Conservation (phyloP, 441 rosid genomes). For the Metrosideros polymorpha region DNA sequence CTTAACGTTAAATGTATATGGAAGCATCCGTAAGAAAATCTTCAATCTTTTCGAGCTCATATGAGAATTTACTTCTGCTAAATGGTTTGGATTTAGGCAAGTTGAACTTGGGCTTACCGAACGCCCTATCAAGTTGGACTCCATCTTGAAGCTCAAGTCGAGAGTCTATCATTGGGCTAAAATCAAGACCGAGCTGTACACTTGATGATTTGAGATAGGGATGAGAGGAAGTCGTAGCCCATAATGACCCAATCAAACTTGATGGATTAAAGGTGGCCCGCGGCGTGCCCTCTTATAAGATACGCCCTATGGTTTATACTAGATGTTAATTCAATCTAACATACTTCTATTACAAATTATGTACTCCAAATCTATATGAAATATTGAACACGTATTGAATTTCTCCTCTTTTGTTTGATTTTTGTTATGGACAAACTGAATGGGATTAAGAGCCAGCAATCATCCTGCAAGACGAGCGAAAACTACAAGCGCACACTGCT, state of each 20-base stretch:
- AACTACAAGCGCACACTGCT: neutral
- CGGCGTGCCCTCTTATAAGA: fast-evolving
- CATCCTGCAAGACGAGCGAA: neutral
- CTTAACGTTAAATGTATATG: neutral
- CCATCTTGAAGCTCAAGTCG: neutral
- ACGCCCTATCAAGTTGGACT: neutral
- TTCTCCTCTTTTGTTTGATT: neutral
- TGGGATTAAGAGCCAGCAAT: neutral
- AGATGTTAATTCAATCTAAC: neutral
- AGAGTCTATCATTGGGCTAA: neutral
- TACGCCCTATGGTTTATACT: neutral
- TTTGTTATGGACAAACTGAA: neutral
- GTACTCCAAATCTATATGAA: neutral
- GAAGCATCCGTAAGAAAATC: neutral
- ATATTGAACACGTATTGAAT: neutral
- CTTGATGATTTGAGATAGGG: neutral
- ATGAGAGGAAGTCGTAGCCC: neutral
- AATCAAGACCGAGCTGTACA: fast-evolving
- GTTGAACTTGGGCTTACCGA: neutral
- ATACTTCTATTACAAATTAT: neutral
- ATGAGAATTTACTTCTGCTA: neutral
- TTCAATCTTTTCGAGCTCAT: neutral
- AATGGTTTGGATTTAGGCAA: fast-evolving
- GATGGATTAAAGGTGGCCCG: neutral
- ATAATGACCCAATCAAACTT: neutral